Evolutionary conservation across 805 yeast species (phyloP).

Genomic region (Candida arabinofermentans): DNA sequence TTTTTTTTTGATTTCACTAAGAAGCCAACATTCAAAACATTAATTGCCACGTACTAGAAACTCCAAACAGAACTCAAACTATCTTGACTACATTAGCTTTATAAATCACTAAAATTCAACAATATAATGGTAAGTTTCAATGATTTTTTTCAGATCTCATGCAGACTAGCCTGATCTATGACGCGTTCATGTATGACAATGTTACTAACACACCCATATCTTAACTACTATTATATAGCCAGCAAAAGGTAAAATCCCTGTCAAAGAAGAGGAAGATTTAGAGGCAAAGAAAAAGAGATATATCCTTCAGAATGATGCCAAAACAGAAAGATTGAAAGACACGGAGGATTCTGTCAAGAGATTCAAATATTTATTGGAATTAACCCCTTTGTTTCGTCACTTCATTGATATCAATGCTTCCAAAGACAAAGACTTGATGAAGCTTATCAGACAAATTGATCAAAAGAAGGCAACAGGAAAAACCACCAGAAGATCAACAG

Average conservation of each 20-base stretch:
- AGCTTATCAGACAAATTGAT: conserved; percentile 54
- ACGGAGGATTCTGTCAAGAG: conserved; percentile 71
- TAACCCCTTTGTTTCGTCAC: conserved; percentile 84
- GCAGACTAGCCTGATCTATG: not conserved
- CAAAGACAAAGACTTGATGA: conserved; percentile 69
- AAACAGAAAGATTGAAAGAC: conserved; percentile 49
- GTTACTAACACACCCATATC: not conserved
- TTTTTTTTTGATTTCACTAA: too few relatives aligned
- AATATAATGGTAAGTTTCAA: not conserved
- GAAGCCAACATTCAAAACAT: too few relatives aligned
- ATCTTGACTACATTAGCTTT: not conserved
- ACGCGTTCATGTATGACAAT: not conserved
- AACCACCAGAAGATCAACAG: conserved; percentile 15
- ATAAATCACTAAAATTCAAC: not conserved
- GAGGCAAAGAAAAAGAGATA: conserved; percentile 44
- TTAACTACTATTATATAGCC: not conserved
- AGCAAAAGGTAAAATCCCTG: not conserved
- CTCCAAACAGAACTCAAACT: too few relatives aligned
- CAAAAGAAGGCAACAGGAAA: conserved; percentile 38
- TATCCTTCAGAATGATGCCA: conserved; percentile 51
- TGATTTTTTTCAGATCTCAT: not conserved
- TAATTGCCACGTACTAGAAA: too few relatives aligned
- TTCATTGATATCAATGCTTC: conserved; percentile 80
- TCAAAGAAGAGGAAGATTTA: conserved; percentile 22
- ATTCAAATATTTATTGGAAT: conserved; percentile 72